Conservation (phyloP, 2,329 filamentous ascomycete species). For the Pseudogymnoascus pannorum region DNA sequence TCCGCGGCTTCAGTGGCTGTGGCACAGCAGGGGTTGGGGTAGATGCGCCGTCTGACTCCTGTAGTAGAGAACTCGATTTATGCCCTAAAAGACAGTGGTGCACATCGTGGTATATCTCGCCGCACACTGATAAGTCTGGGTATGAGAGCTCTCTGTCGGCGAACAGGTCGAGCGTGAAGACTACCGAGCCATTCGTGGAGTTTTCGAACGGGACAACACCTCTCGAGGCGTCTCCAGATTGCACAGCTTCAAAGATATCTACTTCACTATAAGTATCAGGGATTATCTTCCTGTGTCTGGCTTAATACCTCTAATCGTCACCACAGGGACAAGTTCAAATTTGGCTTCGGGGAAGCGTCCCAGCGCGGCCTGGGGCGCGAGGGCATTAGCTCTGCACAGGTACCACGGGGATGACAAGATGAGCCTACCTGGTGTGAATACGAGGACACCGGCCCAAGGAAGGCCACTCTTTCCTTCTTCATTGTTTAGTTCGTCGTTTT, state of each 20-base stretch:
- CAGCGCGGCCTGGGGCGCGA: slow-evolving; percentile 43
- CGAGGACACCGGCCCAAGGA: slow-evolving; percentile 56
- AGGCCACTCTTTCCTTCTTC: slow-evolving; percentile 37
- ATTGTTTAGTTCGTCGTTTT: slow-evolving; percentile 5
- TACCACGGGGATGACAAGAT: slow-evolving; percentile 16
- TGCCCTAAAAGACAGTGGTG: slow-evolving; percentile 77
- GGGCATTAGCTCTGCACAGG: slow-evolving; percentile 23
- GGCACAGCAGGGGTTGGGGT: slow-evolving; percentile 46
- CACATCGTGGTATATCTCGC: slow-evolving; percentile 79
- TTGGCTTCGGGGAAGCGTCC: slow-evolving; percentile 37
- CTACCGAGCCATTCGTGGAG: slow-evolving; percentile 86
- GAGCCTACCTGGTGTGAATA: slow-evolving; percentile 60
- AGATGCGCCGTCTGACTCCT: slow-evolving; percentile 24
- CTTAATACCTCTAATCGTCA: slow-evolving; percentile 37
- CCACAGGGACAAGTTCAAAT: slow-evolving; percentile 34
- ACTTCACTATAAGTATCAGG: not conserved
- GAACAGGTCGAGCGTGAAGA: slow-evolving; percentile 82
- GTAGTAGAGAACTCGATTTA: slow-evolving; percentile 12
- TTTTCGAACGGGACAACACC: slow-evolving; percentile 95
- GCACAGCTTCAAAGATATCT: slow-evolving; percentile 78
- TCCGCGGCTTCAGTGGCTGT: slow-evolving; percentile 37
- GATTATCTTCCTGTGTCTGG: slow-evolving; percentile 10
- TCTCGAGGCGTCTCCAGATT: slow-evolving; percentile 53
- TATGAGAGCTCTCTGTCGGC: slow-evolving; percentile 63
- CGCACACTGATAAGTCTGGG: slow-evolving; percentile 65